phyloP scores from a whole-genome alignment of 306 rosid genomes.

The Fagus sylvatica region DNA sequence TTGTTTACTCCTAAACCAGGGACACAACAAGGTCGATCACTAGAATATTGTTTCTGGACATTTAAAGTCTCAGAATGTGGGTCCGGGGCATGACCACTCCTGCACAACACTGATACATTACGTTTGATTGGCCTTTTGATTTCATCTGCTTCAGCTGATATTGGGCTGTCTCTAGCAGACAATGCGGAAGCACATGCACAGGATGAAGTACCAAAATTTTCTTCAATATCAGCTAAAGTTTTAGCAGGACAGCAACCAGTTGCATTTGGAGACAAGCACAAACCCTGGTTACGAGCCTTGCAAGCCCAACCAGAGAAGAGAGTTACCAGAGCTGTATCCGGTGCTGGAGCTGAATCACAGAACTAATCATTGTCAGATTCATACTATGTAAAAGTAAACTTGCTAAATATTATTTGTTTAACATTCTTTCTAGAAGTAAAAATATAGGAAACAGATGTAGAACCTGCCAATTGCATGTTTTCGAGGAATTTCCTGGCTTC shows the following conservation, averaged over 20 bases:
- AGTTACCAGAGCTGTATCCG: slow-evolving; percentile 88
- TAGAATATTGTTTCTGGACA: slow-evolving; percentile 55
- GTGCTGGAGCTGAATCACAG: slow-evolving; percentile 75
- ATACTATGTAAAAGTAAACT: slow-evolving; percentile 1
- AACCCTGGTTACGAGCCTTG: slow-evolving; percentile 89
- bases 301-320: slow-evolving; percentile 99
- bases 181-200: slow-evolving; percentile 59
- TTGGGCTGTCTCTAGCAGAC: slow-evolving; percentile 53
- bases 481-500: slow-evolving; percentile 68
- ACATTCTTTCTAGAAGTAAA: slow-evolving; percentile 20
- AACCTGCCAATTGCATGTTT: slow-evolving; percentile 96
- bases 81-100: slow-evolving; percentile 40
- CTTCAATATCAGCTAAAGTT: slow-evolving; percentile 72
- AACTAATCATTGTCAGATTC: slow-evolving; percentile 37
- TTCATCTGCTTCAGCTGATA: slow-evolving; percentile 48
- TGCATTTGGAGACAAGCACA: slow-evolving; percentile 75
- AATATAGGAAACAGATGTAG: slow-evolving; percentile 29
- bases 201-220: slow-evolving; percentile 44
- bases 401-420: slow-evolving; percentile 10
- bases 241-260: slow-evolving; percentile 78
- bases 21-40: slow-evolving; percentile 73
- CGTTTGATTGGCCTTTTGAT: slow-evolving; percentile 59
- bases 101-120: slow-evolving; percentile 42
- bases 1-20: slow-evolving; percentile 93
- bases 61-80: slow-evolving; percentile 38